Percentiles rank a stretch among this genome's conserved stretches.
Conservation (phyloP, 1,284 basidiomycete species). For the Ceratobasidium sp. region DNA sequence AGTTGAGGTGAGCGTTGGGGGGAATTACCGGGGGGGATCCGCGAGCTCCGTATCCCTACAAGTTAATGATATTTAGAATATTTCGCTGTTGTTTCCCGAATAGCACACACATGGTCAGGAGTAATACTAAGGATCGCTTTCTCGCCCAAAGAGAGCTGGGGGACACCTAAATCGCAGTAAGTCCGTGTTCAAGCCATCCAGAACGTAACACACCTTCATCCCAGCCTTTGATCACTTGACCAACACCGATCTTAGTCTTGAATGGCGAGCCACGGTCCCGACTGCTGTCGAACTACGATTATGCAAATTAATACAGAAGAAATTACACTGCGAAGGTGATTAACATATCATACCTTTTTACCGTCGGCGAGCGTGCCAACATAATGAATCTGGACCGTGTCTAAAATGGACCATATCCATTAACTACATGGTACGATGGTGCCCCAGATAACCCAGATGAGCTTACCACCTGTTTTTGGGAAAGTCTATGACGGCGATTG, state of each 20-base stretch:
- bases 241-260: conserved; percentile 80
- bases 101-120: conserved; percentile 73
- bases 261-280: conserved; percentile 69
- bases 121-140: conserved; percentile 78
- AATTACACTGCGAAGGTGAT: not conserved
- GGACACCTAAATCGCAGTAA: conserved; percentile 67
- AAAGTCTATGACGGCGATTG: conserved; percentile 54
- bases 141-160: conserved; percentile 79
- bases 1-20: conserved; percentile 51
- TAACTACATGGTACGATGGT: conserved; percentile 52
- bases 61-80: not conserved
- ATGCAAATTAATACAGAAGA: not conserved
- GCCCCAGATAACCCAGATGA: conserved; percentile 42
- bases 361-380: conserved; percentile 75
- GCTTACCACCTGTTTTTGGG: conserved; percentile 67
- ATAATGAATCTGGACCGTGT: conserved; percentile 76
- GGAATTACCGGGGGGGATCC: conserved; percentile 51
- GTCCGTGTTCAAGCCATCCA: not conserved
- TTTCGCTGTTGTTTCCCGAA: not conserved
- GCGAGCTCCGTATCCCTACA: conserved; percentile 49
- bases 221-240: conserved; percentile 90
- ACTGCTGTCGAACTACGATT: conserved; percentile 53
- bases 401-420: conserved; percentile 55
- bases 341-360: conserved; percentile 53
- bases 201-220: conserved; percentile 77